Conservation (phyloP, 192 early-diverging fungal genomes). For the Gigaspora rosea region DNA sequence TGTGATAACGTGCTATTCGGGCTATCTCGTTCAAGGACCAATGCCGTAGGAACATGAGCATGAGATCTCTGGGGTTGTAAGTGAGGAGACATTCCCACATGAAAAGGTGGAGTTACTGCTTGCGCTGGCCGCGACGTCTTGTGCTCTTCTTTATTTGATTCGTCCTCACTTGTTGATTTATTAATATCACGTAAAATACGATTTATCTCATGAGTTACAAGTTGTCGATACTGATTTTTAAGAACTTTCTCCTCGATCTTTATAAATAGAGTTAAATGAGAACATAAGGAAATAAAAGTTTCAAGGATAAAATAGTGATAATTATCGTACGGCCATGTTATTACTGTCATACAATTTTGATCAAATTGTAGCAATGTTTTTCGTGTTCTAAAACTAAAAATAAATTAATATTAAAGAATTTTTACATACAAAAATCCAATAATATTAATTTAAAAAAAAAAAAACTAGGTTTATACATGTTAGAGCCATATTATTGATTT, state of each 20-base stretch:
- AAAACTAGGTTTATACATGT: too few species aligned
- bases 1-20: neutral
- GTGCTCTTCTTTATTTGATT: slow-evolving; percentile 62
- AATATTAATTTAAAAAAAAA: too few species aligned
- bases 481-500: too few species aligned
- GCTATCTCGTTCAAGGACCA: slow-evolving; percentile 3
- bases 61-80: slow-evolving; percentile 4
- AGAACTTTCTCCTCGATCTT: slow-evolving; percentile 82
- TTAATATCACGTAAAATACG: slow-evolving; percentile 76
- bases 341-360: too few species aligned
- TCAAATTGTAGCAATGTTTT: too few species aligned
- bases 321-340: neutral
- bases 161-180: slow-evolving; percentile 52
- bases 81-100: neutral
- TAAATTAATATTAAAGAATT: neutral
- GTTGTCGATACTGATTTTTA: slow-evolving; percentile 68
- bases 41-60: neutral
- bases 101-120: slow-evolving; percentile 7
- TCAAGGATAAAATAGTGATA: too few species aligned
- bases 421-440: too few species aligned
- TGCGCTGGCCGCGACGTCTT: neutral
- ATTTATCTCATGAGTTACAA: slow-evolving; percentile 83
- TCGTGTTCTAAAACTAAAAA: too few species aligned
- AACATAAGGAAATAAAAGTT: too few species aligned
- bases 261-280: too few species aligned